phyloP scores from a whole-genome alignment of 208 protist species.

The Angomonas ambiguus region DNA sequence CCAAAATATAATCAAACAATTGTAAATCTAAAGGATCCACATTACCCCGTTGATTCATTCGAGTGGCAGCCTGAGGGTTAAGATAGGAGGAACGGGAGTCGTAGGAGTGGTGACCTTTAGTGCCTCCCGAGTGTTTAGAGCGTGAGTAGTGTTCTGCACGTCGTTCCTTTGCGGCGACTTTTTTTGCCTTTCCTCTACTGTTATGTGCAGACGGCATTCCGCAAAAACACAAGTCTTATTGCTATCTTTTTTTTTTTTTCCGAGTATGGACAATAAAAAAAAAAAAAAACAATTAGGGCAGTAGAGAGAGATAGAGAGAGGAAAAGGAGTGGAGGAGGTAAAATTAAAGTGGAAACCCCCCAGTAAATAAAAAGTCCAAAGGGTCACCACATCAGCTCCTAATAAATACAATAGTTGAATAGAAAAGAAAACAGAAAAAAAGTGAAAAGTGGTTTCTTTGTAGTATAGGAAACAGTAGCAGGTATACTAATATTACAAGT shows the following conservation, averaged over 20 bases:
- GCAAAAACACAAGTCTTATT: neutral
- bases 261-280: no score
- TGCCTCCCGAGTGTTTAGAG: neutral
- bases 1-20: slow-evolving; percentile 91
- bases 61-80: neutral
- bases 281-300: slow-evolving; percentile 7
- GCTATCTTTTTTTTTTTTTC: slow-evolving; percentile 1
- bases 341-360: neutral
- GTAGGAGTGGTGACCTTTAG: neutral
- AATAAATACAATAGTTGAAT: neutral
- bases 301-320: neutral
- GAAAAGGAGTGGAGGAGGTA: neutral
- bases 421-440: neutral
- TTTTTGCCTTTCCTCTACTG: slow-evolving; percentile 71
- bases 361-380: no score
- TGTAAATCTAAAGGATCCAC: slow-evolving; percentile 70
- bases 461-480: no score
- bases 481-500: no score
- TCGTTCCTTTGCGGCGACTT: slow-evolving; percentile 28
- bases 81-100: neutral
- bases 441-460: no score
- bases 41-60: slow-evolving; percentile 7
- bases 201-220: slow-evolving; percentile 40
- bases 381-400: no score
- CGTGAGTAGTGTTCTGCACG: slow-evolving; percentile 4